phyloP scores from a whole-genome alignment of 306 rosid species.

The Coriaria nepalensis region DNA sequence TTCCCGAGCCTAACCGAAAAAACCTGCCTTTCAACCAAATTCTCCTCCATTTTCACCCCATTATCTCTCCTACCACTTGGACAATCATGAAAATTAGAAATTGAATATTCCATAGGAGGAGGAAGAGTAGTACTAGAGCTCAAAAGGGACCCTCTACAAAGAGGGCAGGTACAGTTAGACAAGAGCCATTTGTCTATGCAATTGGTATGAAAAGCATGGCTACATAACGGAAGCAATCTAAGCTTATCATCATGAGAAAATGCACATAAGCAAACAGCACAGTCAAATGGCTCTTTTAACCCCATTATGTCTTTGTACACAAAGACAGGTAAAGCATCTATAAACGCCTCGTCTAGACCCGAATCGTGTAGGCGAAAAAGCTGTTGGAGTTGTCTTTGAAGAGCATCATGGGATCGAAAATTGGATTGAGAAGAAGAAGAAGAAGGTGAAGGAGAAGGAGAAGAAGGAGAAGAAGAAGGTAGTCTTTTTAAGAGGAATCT shows the following conservation, averaged over 20 bases:
- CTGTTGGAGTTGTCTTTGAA: conserved; percentile 83
- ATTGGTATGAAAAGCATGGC: conserved; percentile 71
- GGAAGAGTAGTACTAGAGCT: background rate
- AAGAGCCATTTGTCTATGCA: conserved; percentile 92
- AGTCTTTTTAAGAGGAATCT: conserved; percentile 41
- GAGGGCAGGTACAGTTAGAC: conserved; percentile 81
- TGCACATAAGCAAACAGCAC: conserved; percentile 71
- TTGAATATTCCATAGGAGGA: conserved; percentile 23
- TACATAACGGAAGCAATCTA: conserved; percentile 62
- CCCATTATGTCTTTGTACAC: conserved; percentile 47
- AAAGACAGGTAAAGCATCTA: conserved; percentile 67
- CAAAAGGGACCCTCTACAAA: conserved; percentile 50
- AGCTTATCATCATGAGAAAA: conserved; percentile 50
- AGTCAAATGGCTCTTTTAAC: conserved; percentile 61
- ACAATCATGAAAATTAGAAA: conserved; percentile 14
- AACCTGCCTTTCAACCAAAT: conserved; percentile 29
- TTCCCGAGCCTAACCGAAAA: conserved; percentile 81
- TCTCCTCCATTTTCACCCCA: conserved; percentile 20
- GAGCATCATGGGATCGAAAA: conserved; percentile 27
- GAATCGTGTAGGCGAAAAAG: conserved; percentile 69
- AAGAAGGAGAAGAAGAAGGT: conserved; percentile 34
- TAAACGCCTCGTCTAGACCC: conserved; percentile 56
- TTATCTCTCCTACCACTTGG: conserved; percentile 25
- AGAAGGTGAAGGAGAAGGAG: conserved; percentile 25
- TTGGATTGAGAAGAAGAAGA: conserved; percentile 42